Conservation (phyloP, 2,329 filamentous ascomycete genomes). For the Leptodontidium sp. region DNA sequence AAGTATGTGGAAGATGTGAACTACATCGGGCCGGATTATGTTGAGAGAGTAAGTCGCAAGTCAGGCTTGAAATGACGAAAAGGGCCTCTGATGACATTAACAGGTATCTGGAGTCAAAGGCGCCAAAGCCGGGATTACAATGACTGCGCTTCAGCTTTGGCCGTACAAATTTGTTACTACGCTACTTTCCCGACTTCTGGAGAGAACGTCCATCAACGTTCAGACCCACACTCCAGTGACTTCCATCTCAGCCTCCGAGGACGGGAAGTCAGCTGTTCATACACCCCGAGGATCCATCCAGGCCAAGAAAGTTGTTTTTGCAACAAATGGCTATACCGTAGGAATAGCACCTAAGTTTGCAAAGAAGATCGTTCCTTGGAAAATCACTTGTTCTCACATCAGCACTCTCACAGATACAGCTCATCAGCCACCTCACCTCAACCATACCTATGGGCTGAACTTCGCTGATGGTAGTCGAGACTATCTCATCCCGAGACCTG, state of each 20-base stretch:
- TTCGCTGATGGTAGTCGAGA: slow-evolving; percentile 29
- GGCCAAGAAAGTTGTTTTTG: slow-evolving; percentile 65
- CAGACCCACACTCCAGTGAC: slow-evolving; percentile 51
- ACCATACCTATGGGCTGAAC: slow-evolving; percentile 32
- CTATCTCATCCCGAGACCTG: slow-evolving; percentile 44
- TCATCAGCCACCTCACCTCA: slow-evolving; percentile 33
- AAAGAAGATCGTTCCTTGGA: slow-evolving; percentile 67
- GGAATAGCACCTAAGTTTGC: slow-evolving; percentile 65
- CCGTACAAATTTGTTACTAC: slow-evolving; percentile 67
- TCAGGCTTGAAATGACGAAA: background rate
- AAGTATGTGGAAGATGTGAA: slow-evolving; percentile 29
- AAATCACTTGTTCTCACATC: slow-evolving; percentile 54
- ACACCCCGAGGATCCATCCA: slow-evolving; percentile 63
- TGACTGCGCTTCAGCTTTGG: slow-evolving; percentile 51
- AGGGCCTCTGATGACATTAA: background rate
- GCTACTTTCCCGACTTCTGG: slow-evolving; percentile 52
- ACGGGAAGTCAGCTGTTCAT: slow-evolving; percentile 53
- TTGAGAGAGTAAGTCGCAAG: slow-evolving; percentile 29
- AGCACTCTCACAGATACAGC: slow-evolving; percentile 33
- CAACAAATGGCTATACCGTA: slow-evolving; percentile 73
- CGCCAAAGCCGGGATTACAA: slow-evolving; percentile 34
- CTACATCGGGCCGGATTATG: slow-evolving; percentile 21
- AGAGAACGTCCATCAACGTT: slow-evolving; percentile 58
- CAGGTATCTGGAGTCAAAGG: slow-evolving; percentile 38
- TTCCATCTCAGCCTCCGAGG: slow-evolving; percentile 35